Base-by-base conservation (phyloP, 106 monocot genomes). In the Dendrobium officinale region DNA sequence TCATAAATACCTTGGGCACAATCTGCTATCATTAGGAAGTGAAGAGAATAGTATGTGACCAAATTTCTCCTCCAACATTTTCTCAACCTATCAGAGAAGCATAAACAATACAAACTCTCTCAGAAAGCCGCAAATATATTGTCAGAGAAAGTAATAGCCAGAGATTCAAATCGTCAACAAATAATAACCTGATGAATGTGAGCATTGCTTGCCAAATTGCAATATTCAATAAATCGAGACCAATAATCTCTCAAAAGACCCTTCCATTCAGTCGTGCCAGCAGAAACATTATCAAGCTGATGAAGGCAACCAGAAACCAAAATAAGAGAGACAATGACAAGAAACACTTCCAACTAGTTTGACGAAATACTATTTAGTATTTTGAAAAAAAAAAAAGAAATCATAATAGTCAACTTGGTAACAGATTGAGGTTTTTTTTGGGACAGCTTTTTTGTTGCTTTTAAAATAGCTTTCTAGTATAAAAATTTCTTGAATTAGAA, bases 251-350 rank as follows among this genome's bases (percentile, higher is more conserved):
- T 89, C 77, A 95, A 58, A 80, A 98, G 98, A 13, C 92, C 89
- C 84, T 91, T 98, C 98, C 98, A 98, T 79, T 98, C 91, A 51
- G 98, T 94, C 19, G 67, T 48, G 13, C 98, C 98, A 77, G 92
- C 89, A 77, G 92, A 98, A n/a, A 98, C 89, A 90, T 98, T 98
- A 86, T 98, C 98, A 80, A 98, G 92, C 98, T 98, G 83, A 81
- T 47, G 42, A 78, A 77, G 49, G 4, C 54, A 79, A 31, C 4
- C 2, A 55, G 51, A 79, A 43, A 42, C 42, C 2, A 72, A 26
- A 24, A 24, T 70, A 70, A 70, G 70, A 40, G n/a, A 58, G 26
- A 67, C 33, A 31, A 31, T 61, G 24, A 70, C 16, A 70, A 33
- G 3, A 70, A 37, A 37, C 6, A 61, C 13, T 37, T 33, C 70